A percentile compares a stretch with the other conserved stretches of the same genome.
Evolutionary conservation across 345 rosid species (phyloP).

Genomic region (Isatis tinctoria): DNA sequence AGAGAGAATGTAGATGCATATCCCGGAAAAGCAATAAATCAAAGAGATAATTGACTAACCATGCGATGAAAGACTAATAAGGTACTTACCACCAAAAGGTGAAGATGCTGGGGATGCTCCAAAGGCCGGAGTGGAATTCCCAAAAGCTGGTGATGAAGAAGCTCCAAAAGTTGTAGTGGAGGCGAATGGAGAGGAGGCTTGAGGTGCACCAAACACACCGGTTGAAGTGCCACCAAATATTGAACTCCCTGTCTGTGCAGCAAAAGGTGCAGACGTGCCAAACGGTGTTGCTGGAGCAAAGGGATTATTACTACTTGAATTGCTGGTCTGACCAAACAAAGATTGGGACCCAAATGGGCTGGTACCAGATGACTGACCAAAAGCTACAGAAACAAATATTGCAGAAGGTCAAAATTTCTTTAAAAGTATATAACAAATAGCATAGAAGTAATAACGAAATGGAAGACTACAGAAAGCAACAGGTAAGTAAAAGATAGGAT

Average conservation of each 20-base stretch:
- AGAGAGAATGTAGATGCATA: background rate
- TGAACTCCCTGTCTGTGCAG: conserved; percentile 73
- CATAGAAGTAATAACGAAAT: background rate
- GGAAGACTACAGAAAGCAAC: background rate
- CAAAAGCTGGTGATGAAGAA: conserved; percentile 73
- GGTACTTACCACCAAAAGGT: conserved; percentile 70
- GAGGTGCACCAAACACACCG: conserved; percentile 81
- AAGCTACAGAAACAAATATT: conserved; percentile 44
- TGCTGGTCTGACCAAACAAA: conserved; percentile 72
- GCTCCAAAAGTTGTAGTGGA: conserved; percentile 72
- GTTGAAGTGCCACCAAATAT: conserved; percentile 88
- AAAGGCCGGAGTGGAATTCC: conserved; percentile 60
- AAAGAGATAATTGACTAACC: background rate
- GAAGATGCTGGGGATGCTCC: conserved; percentile 75
- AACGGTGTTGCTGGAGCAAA: conserved; percentile 73
- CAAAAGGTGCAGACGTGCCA: conserved; percentile 73
- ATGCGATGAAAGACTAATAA: background rate
- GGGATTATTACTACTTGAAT: conserved; percentile 61
- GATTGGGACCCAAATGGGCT: conserved; percentile 79
- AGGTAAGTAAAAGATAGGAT: background rate
- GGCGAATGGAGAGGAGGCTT: conserved; percentile 61
- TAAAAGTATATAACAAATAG: background rate
- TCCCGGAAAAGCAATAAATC: background rate
- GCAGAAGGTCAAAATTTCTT: background rate
- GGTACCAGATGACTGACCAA: conserved; percentile 72